Evolutionary conservation across 768 basidiomycete species (phyloP), one percentile per base, ranked within the genome.

Genomic region (Mycena polygramma): DNA sequence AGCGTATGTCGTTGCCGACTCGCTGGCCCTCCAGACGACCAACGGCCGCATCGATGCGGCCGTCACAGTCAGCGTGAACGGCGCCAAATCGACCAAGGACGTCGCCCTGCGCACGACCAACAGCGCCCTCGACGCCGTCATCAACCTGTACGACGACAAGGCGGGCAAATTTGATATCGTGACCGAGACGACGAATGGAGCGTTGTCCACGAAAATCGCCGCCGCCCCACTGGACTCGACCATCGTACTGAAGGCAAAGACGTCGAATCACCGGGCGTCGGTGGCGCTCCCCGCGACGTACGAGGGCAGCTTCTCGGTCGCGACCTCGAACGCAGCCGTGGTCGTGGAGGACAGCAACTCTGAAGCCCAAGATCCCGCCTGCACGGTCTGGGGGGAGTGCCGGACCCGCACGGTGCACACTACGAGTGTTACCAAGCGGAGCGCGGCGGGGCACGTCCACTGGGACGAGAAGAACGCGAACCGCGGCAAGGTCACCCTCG

Each of bases 21-120:
- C 77, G 4, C 78, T 91, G 35, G 55, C 68, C 19, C 74, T 89
- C 20, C 69, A 53, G 22, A 85, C 85, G 2, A 76, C 75, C n/a
- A 88, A 89, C 66, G 83, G 77, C 0, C 74, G 55, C 6, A 84
- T 91, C 69, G 57, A 75, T 5, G 80, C 81, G 0, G 74, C 77
- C 39, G 84, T 88, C 37, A 78, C 76, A 36, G 63, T 90, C 63
- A 46, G 75, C 17, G 82, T 82, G 59, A 70, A 71, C 13, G 68
- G 77, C 36, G 57, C 71, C 14, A 66, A 66, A 8, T 66, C 75
- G 24, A 63, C 78, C 14, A 77, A 82, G 24, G 69, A 71, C 14
- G 70, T 88, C 66, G 48, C 53, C 11, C 74, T 87, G 55, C 71
- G 64, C 24, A 85, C 86, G 2, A 78, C 66, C 35, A 88, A 89